phyloP scores from a whole-genome alignment of 2,329 filamentous ascomycete species.

The Botrytis tulipae region DNA sequence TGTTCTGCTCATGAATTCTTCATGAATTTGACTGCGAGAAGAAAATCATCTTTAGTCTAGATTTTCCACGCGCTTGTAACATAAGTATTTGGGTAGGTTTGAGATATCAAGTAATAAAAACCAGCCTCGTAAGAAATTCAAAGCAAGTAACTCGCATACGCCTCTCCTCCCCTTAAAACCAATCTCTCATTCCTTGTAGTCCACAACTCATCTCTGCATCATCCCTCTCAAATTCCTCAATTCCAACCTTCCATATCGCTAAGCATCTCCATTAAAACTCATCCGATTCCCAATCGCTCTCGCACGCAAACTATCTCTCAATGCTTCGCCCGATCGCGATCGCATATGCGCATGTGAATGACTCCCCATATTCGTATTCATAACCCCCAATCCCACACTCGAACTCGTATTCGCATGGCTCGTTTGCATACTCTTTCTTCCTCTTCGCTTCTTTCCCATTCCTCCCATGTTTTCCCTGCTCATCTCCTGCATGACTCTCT shows the following conservation, averaged over 20 bases:
- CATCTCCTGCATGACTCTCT: not conserved
- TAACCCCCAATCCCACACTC: not conserved
- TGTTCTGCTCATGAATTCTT: not conserved
- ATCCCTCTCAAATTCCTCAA: no score
- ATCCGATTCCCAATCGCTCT: not conserved
- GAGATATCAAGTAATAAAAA: not conserved
- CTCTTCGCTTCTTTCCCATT: not conserved
- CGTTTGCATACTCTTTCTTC: not conserved
- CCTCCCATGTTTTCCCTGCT: not conserved
- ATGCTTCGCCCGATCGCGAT: not conserved
- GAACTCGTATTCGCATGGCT: not conserved
- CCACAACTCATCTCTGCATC: not conserved
- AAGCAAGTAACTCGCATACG: not conserved
- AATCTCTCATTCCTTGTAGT: not conserved
- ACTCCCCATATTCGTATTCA: not conserved
- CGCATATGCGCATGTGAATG: not conserved
- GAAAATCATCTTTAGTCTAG: rapidly evolving
- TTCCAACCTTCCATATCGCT: no score
- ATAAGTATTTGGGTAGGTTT: not conserved
- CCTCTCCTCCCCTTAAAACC: not conserved
- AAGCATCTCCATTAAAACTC: not conserved
- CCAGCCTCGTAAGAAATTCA: not conserved
- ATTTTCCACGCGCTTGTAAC: not conserved
- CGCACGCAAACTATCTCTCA: not conserved
- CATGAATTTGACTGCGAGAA: not conserved